These are phyloP conservation scores for Pyrus communis DNA, from an alignment of 306 rosid genomes.

Conservation along the genomic window DNA sequence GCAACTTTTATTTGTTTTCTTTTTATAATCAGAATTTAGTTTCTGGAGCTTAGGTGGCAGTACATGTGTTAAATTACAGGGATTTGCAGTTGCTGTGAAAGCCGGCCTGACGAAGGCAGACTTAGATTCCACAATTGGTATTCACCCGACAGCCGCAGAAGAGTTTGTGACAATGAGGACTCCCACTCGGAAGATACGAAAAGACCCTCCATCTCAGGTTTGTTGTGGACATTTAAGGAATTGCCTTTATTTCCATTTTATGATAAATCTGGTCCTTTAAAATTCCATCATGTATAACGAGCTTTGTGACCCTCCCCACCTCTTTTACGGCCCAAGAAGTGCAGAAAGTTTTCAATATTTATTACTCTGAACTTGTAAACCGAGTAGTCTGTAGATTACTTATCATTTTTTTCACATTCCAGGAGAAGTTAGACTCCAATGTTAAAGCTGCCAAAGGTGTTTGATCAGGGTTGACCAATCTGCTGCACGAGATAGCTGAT, in stretches of 20 bases:
- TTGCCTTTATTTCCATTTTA: neutral
- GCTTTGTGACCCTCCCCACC: neutral
- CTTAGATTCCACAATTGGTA: slow-evolving; percentile 83
- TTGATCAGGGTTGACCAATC: neutral
- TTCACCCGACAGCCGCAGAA: slow-evolving; percentile 95
- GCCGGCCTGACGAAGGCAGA: slow-evolving; percentile 90
- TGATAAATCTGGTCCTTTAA: neutral
- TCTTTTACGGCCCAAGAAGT: neutral
- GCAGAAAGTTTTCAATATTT: neutral
- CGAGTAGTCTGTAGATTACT: slow-evolving; percentile 2
- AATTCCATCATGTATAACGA: neutral
- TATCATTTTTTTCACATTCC: slow-evolving; percentile 12
- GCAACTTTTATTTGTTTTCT: slow-evolving; percentile 1
- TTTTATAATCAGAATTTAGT: neutral
- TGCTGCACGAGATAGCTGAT: neutral
- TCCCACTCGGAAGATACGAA: slow-evolving; percentile 69
- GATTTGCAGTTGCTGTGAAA: slow-evolving; percentile 90
- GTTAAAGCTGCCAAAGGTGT: slow-evolving; percentile 59
- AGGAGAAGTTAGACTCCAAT: slow-evolving; percentile 59
- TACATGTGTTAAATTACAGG: slow-evolving; percentile 42
- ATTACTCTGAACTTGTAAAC: neutral
- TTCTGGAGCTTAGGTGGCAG: slow-evolving; percentile 8
- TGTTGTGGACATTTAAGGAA: slow-evolving; percentile 3
- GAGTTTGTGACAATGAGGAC: slow-evolving; percentile 93
- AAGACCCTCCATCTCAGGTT: slow-evolving; percentile 51